phyloP scores from a whole-genome alignment of 352 stramenopile species.

The Aphanomyces euteiches region DNA sequence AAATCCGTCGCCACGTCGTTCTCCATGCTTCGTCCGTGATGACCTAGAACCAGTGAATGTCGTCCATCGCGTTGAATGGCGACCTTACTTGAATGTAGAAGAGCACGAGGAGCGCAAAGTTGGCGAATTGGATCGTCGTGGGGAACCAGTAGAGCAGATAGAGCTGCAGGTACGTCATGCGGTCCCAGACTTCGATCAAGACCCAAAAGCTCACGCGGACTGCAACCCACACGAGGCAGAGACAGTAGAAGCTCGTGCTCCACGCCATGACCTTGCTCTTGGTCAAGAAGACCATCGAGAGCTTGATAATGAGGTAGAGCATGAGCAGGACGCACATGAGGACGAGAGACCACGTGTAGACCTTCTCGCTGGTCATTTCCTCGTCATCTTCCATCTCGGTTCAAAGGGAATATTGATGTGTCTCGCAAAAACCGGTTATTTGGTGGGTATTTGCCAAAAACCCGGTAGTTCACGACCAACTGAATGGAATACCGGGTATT shows the following conservation, averaged over 20 bases:
- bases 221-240: constrained; percentile 79
- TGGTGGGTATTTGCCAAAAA: no score
- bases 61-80: neutral
- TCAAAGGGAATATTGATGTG: no score
- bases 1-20: constrained; percentile 70
- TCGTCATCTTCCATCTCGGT: no score
- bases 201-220: constrained; percentile 82
- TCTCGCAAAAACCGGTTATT: no score
- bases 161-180: constrained; percentile 74
- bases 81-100: constrained; percentile 71
- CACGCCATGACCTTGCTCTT: constrained; percentile 83
- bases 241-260: constrained; percentile 75
- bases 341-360: constrained; percentile 76
- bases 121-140: constrained; percentile 85
- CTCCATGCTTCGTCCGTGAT: constrained; percentile 73
- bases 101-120: constrained; percentile 82
- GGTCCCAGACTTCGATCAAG: constrained; percentile 66
- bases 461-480: no score
- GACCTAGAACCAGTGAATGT: constrained; percentile 35
- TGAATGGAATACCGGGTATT: no score
- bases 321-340: constrained; percentile 70
- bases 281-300: constrained; percentile 61
- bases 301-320: constrained; percentile 64
- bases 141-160: constrained; percentile 85
- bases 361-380: neutral